phyloP scores from a whole-genome alignment of 2,329 filamentous ascomycete genomes.

The Golovinomyces cichoracearum region DNA sequence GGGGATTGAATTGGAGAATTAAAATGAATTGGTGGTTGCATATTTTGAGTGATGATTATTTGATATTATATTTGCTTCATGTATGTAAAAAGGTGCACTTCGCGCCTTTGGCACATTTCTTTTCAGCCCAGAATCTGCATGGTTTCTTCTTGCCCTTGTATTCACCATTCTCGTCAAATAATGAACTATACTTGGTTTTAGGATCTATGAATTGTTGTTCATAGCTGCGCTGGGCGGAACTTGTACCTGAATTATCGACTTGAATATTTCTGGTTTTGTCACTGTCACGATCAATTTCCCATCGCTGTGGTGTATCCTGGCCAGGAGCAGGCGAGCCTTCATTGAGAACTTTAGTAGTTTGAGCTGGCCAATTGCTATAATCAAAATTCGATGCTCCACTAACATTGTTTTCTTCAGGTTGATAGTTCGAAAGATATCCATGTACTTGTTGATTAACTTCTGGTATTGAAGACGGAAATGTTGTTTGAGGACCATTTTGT shows the following conservation, averaged over 20 bases:
- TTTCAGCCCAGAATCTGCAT: constrained; percentile 44
- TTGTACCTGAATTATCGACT: constrained; percentile 2
- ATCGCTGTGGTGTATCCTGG: constrained; percentile 5
- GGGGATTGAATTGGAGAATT: no score
- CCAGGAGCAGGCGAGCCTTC: constrained; percentile 5
- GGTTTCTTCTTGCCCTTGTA: constrained; percentile 33
- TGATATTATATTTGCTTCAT: neutral
- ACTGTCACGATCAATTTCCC: constrained; percentile 7
- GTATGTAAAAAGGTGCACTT: constrained; percentile 49
- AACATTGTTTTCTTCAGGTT: constrained; percentile 3
- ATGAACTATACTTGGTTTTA: neutral
- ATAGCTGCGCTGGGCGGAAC: neutral
- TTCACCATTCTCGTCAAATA: constrained; percentile 17
- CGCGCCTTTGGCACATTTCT: constrained; percentile 46
- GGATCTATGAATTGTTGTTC: neutral
- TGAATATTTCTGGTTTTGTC: constrained; percentile 4
- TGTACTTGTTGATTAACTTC: constrained; percentile 12
- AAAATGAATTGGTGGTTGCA: no score
- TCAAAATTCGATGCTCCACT: constrained; percentile 5
- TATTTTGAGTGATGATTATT: no score
- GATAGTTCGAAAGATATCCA: constrained; percentile 8
- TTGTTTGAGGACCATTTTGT: constrained; percentile 1
- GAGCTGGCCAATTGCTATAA: constrained; percentile 7
- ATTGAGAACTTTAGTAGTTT: constrained; percentile 2
- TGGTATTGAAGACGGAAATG: constrained; percentile 3